Base-by-base conservation (phyloP, 768 basidiomycete species). In the Leccinum uliginosum region DNA sequence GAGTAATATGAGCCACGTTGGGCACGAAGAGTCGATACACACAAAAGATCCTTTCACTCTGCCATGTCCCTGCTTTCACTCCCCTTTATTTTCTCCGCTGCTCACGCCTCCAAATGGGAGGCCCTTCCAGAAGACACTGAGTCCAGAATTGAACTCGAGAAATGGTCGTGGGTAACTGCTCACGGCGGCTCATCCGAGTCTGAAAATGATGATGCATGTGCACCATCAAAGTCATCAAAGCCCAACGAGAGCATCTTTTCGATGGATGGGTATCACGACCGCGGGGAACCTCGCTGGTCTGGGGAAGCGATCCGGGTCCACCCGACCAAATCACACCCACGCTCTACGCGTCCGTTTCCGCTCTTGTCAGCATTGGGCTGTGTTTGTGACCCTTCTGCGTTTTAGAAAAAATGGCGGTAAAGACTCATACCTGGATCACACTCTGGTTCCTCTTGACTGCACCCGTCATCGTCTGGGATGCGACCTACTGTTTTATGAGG, bases 401-500 rank as follows among this genome's bases (percentile, higher is more conserved):
- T 3, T 21, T 10, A 60, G 62, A 27, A 51, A 35, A 30, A 15
- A 84, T 84, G 83, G 67, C 79, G 44, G 67, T 77, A 26, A 83
- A 80, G 59, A 79, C 80, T 0, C 63, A 80, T 60, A 76, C 74
- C 54, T 84, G 84, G 84, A 75, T 87, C 27, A 76, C 84, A 1
- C 71, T 83, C 21, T 88, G 89, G 89, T 89, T 90, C 65, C 61
- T 87, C 4, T 48, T 91, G 46, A 58, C 70, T 0, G 57, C 62
- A 0, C 70, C 70, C 2, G 73, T 93, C 57, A 80, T 92, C 56
- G 59, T 81, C 53, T 93, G 91, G 91, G 91, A 93, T 78, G 87
- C 75, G 1, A 75, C 78, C n/a, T 93, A 89, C 68, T 91, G 89
- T 65, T 83, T 92, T 57, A 79, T 88, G 78, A 79, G 91, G 91